A percentile compares a stretch with the other conserved stretches of the same genome.
phyloP scores from a whole-genome alignment of 2,329 filamentous ascomycete species.

The Sporothrix pseudoabietina region DNA sequence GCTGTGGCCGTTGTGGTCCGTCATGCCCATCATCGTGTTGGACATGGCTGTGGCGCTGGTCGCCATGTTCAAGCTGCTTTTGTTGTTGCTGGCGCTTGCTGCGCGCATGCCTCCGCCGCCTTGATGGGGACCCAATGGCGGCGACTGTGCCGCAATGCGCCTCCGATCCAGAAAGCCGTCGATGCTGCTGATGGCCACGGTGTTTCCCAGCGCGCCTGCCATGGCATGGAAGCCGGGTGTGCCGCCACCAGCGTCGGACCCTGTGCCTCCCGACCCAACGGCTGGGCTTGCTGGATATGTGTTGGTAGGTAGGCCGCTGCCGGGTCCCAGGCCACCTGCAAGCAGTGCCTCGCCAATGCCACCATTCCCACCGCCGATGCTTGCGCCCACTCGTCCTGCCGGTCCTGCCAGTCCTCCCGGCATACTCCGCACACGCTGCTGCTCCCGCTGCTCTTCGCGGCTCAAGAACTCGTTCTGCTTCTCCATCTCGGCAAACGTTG shows the following conservation, averaged over 20 bases:
- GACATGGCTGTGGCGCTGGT: conserved; percentile 36
- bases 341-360: conserved; percentile 37
- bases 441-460: conserved; percentile 44
- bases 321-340: conserved; percentile 1
- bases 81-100: conserved; percentile 37
- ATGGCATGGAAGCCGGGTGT: conserved; percentile 19
- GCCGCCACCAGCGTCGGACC: not conserved
- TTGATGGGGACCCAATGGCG: conserved; percentile 54
- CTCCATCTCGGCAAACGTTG: conserved; percentile 85
- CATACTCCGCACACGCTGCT: conserved; percentile 43
- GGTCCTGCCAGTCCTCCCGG: not conserved
- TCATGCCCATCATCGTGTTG: not conserved
- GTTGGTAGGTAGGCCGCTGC: conserved; percentile 14
- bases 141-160: conserved; percentile 18
- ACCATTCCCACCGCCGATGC: conserved; percentile 36
- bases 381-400: not conserved
- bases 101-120: conserved; percentile 39
- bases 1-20: conserved; percentile 31
- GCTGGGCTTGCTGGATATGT: not conserved
- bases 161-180: conserved; percentile 24
- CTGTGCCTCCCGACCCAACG: not conserved
- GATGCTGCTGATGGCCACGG: conserved; percentile 19
- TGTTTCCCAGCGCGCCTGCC: conserved; percentile 22
- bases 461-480: conserved; percentile 86
- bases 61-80: conserved; percentile 33